Conservation (phyloP, 129 eudicot genomes). For the Arctium lappa region DNA sequence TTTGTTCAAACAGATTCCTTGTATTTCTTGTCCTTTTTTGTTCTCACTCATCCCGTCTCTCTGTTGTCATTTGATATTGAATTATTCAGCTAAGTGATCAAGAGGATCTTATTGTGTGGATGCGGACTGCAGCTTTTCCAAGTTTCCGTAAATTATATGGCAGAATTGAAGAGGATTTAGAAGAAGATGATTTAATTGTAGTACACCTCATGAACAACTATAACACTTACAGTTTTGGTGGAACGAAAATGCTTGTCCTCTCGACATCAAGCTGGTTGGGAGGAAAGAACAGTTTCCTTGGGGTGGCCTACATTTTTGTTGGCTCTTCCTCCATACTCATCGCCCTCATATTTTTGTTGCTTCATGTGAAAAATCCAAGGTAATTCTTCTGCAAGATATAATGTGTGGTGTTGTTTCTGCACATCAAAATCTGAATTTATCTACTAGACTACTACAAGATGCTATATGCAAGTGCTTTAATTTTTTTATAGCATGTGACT, state of each 20-base stretch:
- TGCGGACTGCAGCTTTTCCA: constrained; percentile 96
- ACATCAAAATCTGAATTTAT: background rate
- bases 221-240: constrained; percentile 85
- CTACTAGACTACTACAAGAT: background rate
- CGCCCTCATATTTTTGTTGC: constrained; percentile 62
- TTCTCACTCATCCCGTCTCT: background rate
- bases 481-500: background rate
- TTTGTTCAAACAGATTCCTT: background rate
- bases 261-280: constrained; percentile 92
- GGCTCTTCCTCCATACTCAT: constrained; percentile 59
- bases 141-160: constrained; percentile 83
- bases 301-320: constrained; percentile 59
- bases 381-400: constrained; percentile 12
- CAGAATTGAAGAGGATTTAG: constrained; percentile 76
- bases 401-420: constrained; percentile 2
- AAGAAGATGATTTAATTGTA: constrained; percentile 48
- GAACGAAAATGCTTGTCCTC: constrained; percentile 72
- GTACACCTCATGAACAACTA: constrained; percentile 70
- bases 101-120: constrained; percentile 96
- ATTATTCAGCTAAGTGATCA: constrained; percentile 68
- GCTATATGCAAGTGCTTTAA: background rate
- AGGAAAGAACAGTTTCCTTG: constrained; percentile 78
- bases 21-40: background rate
- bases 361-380: constrained; percentile 82
- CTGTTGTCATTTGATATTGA: background rate